Evolutionary conservation across 2,329 filamentous ascomycete genomes (phyloP), one percentile per base, ranked within the genome.

Genomic region (Aspergillus ochraceus): DNA sequence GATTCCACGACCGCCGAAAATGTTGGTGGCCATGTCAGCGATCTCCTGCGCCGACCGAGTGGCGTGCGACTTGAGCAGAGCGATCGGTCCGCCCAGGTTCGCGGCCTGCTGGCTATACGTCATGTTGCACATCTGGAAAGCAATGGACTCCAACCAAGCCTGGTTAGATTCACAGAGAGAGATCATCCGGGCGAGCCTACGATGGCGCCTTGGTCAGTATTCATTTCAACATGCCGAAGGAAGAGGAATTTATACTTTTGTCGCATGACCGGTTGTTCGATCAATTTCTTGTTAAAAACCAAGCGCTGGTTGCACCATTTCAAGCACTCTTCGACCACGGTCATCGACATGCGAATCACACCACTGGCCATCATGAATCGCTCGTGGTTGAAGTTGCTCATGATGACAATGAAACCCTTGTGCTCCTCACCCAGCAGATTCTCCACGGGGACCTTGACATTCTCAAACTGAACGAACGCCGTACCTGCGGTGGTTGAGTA

Each of bases 381-480:
- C 79, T 92, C 90, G 77, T 95, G 90, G 81, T 95, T 95, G 80
- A 96, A 96, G 79, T 96, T 96, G 77, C 85, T 87, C 71, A 95
- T 83, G 71, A 96, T 91, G 30, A 95, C 90, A 62, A 88, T 84
- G 71, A 96, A 93, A 6, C 92, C 92, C 79, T 94, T 90, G 81
- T 95, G 86, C 77, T 96, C 91, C 71, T 90, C 81, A 62, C 92
- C 92, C 6, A 96, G 80, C 17, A 96, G 80, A 75, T 95, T 88
- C 71, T 87, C 84, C 0, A 86, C 88, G 0, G 92, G 91, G 0
- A 96, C 91, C 79, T 92, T 92, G 75, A 93, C 91, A 66, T 95
- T 90, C 76, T 93, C 90, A 74, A 91, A 94, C 54, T 91, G 90
- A 69, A 96, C 85, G 74, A 86, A 94, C 3, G 90, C 85, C 0